These are phyloP conservation scores for Curvularia verruculosa DNA, from an alignment of 2,329 filamentous ascomycete genomes.

Conservation along the genomic window DNA sequence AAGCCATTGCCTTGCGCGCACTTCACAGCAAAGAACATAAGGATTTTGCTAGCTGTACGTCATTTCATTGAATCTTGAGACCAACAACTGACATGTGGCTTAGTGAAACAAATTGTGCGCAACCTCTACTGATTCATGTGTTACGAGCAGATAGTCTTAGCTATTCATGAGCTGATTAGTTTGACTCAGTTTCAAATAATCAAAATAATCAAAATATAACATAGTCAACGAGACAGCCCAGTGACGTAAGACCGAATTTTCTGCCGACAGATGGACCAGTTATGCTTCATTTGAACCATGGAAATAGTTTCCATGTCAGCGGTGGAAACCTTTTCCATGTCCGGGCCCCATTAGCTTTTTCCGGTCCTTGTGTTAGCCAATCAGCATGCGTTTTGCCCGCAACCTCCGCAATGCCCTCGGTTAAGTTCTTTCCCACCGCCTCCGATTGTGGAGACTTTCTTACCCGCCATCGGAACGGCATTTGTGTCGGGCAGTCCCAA, in stretches of 20 bases:
- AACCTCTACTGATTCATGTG: constrained; percentile 30
- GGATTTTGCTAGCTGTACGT: constrained; percentile 44
- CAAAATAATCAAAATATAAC: neutral
- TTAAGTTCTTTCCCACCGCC: constrained; percentile 35
- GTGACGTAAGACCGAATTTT: neutral
- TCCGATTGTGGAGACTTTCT: constrained; percentile 31
- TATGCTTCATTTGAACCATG: constrained; percentile 8
- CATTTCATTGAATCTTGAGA: neutral
- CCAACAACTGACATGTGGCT: constrained; percentile 10
- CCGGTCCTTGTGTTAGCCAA: constrained; percentile 17
- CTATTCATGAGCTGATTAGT: too few relatives aligned
- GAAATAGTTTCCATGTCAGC: neutral
- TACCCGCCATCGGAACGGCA: constrained; percentile 44
- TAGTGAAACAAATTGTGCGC: constrained; percentile 45
- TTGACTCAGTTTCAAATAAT: neutral
- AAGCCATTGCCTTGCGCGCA: constrained; percentile 44
- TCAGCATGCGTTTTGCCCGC: constrained; percentile 16
- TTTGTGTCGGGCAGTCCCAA: constrained; percentile 36
- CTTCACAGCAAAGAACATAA: constrained; percentile 47
- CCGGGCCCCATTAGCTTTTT: constrained; percentile 15
- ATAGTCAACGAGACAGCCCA: neutral
- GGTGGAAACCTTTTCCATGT: constrained; percentile 32
- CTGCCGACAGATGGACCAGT: neutral
- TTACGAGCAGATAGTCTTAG: neutral
- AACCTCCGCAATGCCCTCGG: constrained; percentile 27